These are phyloP conservation scores for Hanseniaspora thailandica DNA, from an alignment of 805 yeast species.

Conservation along the genomic window DNA sequence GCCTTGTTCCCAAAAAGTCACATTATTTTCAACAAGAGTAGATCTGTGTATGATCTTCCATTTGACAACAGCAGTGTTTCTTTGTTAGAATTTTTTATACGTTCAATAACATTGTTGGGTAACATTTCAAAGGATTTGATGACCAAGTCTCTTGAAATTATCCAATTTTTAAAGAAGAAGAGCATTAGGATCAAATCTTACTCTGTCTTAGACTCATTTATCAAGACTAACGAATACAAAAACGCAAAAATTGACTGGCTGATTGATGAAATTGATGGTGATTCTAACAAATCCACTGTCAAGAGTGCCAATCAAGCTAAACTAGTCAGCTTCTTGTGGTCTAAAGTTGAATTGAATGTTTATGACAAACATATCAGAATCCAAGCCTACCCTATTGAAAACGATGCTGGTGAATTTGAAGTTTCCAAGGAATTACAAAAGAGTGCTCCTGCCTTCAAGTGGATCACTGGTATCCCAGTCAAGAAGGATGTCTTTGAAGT, in stretches of 20 bases:
- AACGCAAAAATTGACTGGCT: background rate
- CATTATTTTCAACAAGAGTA: background rate
- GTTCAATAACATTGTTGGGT: background rate
- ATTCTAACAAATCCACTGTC: background rate
- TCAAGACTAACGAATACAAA: background rate
- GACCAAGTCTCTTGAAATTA: background rate
- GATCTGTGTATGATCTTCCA: background rate
- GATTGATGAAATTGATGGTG: background rate
- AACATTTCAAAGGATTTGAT: background rate
- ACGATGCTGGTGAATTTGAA: background rate
- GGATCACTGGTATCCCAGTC: background rate
- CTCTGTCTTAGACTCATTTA: background rate
- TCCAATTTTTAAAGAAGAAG: background rate
- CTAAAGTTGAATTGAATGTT: background rate
- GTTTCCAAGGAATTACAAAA: background rate
- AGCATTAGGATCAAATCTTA: background rate
- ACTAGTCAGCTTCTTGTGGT: constrained; percentile 1
- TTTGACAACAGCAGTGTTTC: background rate
- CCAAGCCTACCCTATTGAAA: background rate
- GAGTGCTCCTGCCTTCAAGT: background rate
- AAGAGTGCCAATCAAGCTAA: constrained; percentile 1
- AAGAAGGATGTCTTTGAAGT: background rate
- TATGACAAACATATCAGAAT: background rate
- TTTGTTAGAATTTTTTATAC: background rate
- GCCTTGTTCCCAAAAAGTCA: background rate